Evolutionary conservation across 2,329 filamentous ascomycete genomes (phyloP).

Genomic region (Fusarium tricinctum): DNA sequence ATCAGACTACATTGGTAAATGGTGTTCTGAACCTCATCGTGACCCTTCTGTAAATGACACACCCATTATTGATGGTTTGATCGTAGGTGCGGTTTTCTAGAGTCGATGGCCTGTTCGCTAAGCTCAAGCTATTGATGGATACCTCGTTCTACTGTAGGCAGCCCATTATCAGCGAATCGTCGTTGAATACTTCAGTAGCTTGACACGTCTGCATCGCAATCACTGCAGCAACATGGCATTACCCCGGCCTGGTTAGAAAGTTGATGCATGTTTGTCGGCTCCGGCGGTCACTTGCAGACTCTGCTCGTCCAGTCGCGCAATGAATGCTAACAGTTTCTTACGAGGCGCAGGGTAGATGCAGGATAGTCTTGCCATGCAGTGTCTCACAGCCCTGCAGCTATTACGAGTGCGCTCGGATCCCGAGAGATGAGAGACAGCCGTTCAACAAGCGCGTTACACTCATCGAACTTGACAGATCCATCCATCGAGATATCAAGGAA

Average conservation of each 20-base stretch:
- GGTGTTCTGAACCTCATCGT: conserved; percentile 14
- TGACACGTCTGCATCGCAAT: conserved; percentile 28
- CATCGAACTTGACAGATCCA: conserved; percentile 32
- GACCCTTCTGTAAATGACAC: conserved; percentile 24
- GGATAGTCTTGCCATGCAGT: conserved; percentile 19
- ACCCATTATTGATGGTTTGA: conserved; percentile 26
- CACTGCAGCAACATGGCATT: conserved; percentile 47
- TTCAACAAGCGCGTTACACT: conserved; percentile 27
- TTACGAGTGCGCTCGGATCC: conserved; percentile 19
- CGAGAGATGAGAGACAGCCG: conserved; percentile 9
- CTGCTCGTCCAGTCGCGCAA: conserved; percentile 24
- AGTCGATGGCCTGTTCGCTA: conserved; percentile 33
- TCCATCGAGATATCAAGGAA: conserved; percentile 17
- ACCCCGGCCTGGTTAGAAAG: conserved; percentile 23
- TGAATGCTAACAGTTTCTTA: conserved; percentile 34
- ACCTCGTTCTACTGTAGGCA: conserved; percentile 31
- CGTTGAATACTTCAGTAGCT: conserved; percentile 19
- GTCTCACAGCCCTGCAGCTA: conserved; percentile 18
- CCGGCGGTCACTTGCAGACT: conserved; percentile 37
- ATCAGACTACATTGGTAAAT: conserved; percentile 20
- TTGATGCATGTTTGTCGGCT: conserved; percentile 30
- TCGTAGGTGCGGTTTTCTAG: conserved; percentile 27
- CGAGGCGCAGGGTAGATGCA: conserved; percentile 36
- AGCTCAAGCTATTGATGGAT: conserved; percentile 29
- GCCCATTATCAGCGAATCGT: conserved; percentile 35